Percentiles rank a stretch among this genome's conserved stretches.
phyloP scores from a whole-genome alignment of 768 basidiomycete genomes.

The Mycena crocata region DNA sequence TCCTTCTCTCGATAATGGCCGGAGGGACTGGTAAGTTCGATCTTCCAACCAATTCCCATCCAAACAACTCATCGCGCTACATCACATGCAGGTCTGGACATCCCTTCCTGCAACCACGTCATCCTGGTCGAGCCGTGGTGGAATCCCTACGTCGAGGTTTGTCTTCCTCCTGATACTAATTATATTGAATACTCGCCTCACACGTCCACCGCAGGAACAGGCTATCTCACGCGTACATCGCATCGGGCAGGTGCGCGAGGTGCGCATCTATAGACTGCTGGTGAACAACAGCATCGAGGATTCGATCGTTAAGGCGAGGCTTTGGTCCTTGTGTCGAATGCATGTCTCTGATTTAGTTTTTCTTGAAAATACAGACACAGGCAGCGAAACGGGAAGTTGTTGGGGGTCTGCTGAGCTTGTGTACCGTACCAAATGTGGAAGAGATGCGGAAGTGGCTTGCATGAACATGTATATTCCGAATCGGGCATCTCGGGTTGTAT shows the following conservation, averaged over 20 bases:
- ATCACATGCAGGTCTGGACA: slow-evolving; percentile 12
- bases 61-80: no score
- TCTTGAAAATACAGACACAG: neutral
- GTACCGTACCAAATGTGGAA: slow-evolving; percentile 7
- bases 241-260: slow-evolving; percentile 18
- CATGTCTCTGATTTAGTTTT: no score
- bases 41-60: neutral
- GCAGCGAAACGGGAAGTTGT: slow-evolving; percentile 9
- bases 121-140: slow-evolving; percentile 20
- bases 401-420: slow-evolving; percentile 14
- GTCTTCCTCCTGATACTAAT: neutral
- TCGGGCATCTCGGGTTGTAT: neutral
- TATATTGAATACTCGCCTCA: neutral
- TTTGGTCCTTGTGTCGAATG: neutral
- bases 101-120: slow-evolving; percentile 19
- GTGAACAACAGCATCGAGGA: slow-evolving; percentile 10
- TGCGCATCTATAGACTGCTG: neutral
- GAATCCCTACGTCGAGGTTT: slow-evolving; percentile 25
- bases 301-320: slow-evolving; percentile 23
- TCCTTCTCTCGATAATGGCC: slow-evolving; percentile 15
- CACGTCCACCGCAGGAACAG: slow-evolving; percentile 6
- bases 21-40: slow-evolving; percentile 11
- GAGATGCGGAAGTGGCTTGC: slow-evolving; percentile 20
- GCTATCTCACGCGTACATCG: slow-evolving; percentile 22
- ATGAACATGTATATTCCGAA: neutral